Conservation (phyloP, 78 protist species). For the Dictyostelium capitatum region DNA sequence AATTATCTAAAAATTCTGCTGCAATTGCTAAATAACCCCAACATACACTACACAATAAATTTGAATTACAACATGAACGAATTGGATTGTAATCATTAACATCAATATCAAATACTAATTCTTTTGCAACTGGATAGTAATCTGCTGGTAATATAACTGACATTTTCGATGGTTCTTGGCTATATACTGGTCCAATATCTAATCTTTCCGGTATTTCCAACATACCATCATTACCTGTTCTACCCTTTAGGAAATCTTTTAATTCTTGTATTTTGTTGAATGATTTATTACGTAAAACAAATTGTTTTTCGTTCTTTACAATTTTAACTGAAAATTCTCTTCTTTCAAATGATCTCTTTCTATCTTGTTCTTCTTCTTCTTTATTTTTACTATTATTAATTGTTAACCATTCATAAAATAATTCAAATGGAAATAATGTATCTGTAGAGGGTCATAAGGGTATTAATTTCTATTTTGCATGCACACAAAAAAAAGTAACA, state of each 20-base stretch:
- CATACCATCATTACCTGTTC: background rate
- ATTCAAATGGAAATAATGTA: conserved; percentile 41
- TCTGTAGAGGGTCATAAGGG: too few relatives aligned
- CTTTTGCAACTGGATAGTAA: conserved; percentile 79
- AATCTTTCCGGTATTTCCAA: conserved; percentile 15
- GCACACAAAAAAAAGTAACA: background rate
- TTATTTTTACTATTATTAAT: background rate
- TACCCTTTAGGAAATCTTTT: conserved; percentile 14
- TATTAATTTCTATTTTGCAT: too few relatives aligned
- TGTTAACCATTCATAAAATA: conserved; percentile 61
- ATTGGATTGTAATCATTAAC: conserved; percentile 98
- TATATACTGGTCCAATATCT: conserved; percentile 65
- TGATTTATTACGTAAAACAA: conserved; percentile 45
- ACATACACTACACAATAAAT: conserved; percentile 91
- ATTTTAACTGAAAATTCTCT: conserved; percentile 48
- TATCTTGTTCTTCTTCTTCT: background rate
- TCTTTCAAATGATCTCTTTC: conserved; percentile 17
- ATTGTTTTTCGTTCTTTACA: background rate
- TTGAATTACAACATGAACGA: conserved; percentile 81
- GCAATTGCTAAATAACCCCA: conserved; percentile 96
- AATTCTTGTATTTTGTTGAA: background rate
- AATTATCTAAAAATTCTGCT: conserved; percentile 63
- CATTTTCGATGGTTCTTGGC: conserved; percentile 31
- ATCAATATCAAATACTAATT: conserved; percentile 99
- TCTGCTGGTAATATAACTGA: background rate